Evolutionary conservation across 495 filamentous ascomycete species (phyloP), one percentile per base, ranked within the genome.

Genomic region (Tuber melanosporum): DNA sequence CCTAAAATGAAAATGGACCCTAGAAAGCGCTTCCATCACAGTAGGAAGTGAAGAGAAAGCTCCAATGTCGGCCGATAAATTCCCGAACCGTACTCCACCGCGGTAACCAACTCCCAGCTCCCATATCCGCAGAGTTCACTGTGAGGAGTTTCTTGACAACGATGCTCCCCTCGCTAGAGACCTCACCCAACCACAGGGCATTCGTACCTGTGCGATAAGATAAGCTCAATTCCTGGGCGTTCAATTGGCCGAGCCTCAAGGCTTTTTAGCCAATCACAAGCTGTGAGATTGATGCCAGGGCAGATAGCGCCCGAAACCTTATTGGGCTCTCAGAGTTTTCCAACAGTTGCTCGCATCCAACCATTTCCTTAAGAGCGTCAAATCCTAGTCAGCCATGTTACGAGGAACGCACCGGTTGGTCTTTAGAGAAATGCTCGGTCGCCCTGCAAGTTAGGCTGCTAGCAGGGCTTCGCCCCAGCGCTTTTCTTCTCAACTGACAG

Each of bases 141-240:
- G 2, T 15, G 57, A 66, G 57, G 14, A 36, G 26, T 36, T 36
- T 4, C 57, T 17, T 66, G 57, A 36, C 57, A 36, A 36, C 26
- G 32, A 66, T 36, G 26, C 26, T 36, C 57, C 22, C 12, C 26
- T 36, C 12, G 57, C 26, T 15, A 66, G 57, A 66, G 57, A 8
- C 14, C 26, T 36, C 57, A 32, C 14, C 57, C 57, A 66, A 66
- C 57, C 57, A 66, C n/a, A 66, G 32, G 57, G 14, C 26, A 36
- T 66, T 36, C 26, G 57, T 66, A 66, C 57, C 57, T 66, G 57
- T 66, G 57, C 14, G 26, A 66, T 66, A 66, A 66, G 36, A 66
- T 66, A 66, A 66, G 57, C 57, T 66, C 57, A 66, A 66, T 66
- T 36, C 57, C 14, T 14, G 4, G 57, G 57, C 1, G 26, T 19